Percentiles rank a stretch among this genome's conserved stretches.
phyloP scores from a whole-genome alignment of 1,284 basidiomycete species.

The Clitocybe nebularis region DNA sequence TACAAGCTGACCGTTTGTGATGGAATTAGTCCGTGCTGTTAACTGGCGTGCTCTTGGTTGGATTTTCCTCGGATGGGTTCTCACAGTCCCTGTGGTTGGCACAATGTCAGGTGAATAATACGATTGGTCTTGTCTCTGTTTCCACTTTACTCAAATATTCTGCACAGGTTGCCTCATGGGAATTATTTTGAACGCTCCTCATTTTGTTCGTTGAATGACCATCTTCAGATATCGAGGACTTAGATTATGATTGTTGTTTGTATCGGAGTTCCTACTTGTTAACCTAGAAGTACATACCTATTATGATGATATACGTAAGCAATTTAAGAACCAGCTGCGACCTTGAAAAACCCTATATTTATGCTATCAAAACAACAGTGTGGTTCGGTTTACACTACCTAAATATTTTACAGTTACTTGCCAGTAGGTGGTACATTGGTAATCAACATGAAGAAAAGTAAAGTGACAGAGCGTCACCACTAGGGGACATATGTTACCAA shows the following conservation, averaged over 20 bases:
- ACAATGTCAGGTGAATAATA: conserved; percentile 12
- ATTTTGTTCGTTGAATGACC: conserved; percentile 15
- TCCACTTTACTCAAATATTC: not conserved
- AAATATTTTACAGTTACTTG: no score
- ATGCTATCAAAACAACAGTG: no score
- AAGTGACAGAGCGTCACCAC: no score
- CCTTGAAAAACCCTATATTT: no score
- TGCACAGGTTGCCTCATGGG: conserved; percentile 22
- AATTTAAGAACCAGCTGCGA: no score
- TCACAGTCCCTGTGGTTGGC: conserved; percentile 23
- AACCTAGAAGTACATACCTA: not conserved
- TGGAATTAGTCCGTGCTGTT: conserved; percentile 15
- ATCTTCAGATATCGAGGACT: not conserved
- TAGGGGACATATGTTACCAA: conserved; percentile 63
- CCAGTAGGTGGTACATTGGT: no score
- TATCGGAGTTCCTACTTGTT: not conserved
- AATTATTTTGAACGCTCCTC: conserved; percentile 27
- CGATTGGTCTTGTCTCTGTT: not conserved
- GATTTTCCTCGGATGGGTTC: conserved; percentile 24
- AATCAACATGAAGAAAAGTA: no score
- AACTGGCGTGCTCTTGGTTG: conserved; percentile 23
- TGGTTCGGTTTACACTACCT: no score
- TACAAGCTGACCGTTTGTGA: not conserved
- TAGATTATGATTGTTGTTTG: conserved; percentile 2
- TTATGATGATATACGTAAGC: not conserved